These are phyloP conservation scores for Saturnispora galanensis DNA, from an alignment of 805 yeast genomes.

Conservation along the genomic window DNA sequence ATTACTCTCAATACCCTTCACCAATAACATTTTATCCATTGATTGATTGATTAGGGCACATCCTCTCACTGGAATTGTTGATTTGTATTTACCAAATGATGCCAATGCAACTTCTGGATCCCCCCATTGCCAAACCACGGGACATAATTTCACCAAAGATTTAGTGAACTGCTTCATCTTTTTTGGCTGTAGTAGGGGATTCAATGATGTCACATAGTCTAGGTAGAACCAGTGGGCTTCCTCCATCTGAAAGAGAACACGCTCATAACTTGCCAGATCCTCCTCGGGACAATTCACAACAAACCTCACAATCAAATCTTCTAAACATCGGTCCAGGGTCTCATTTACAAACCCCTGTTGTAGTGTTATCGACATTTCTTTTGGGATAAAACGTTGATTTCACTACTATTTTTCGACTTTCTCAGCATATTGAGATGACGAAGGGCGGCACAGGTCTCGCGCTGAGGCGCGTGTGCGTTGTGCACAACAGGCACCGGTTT, in stretches of 20 bases:
- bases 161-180: conserved; percentile 71
- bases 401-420: no score
- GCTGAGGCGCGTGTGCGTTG: no score
- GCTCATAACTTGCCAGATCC: conserved; percentile 69
- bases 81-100: conserved; percentile 76
- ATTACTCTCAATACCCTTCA: conserved; percentile 70
- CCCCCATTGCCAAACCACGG: conserved; percentile 76
- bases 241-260: conserved; percentile 89
- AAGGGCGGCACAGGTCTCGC: no score
- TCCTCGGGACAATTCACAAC: conserved; percentile 87
- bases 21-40: conserved; percentile 63
- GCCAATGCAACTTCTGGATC: conserved; percentile 71
- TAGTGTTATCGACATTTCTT: conserved; percentile 27
- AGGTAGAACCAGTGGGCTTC: conserved; percentile 98
- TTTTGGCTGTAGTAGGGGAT: conserved; percentile 67
- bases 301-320: conserved; percentile 82
- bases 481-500: no score
- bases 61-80: conserved; percentile 91
- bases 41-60: conserved; percentile 74
- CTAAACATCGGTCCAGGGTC: conserved; percentile 63
- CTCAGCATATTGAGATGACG: no score
- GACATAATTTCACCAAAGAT: conserved; percentile 56
- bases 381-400: background rate
- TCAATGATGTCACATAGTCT: conserved; percentile 66
- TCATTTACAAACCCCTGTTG: conserved; percentile 45